Evolutionary conservation across 345 rosid species (phyloP).

Genomic region (Cardiospermum halicacabum): DNA sequence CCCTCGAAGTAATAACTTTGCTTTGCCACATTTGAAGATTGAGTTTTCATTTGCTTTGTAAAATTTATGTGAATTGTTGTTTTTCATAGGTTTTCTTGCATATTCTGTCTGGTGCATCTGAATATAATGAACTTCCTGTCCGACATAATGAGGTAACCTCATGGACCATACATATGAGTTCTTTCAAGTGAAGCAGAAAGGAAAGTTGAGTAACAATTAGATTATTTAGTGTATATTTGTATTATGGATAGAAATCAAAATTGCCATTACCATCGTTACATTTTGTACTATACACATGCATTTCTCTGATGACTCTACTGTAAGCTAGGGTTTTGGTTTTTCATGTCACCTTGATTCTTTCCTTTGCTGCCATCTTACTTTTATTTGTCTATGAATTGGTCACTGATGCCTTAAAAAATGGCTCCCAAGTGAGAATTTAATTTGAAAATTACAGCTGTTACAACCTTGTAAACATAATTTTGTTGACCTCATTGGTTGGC

Average conservation of each 20-base stretch:
- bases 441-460: not conserved
- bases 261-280: not conserved
- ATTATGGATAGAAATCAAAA: not conserved
- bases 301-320: not conserved
- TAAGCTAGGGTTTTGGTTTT: not conserved
- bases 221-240: not conserved
- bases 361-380: not conserved
- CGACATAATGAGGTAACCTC: conserved; percentile 89
- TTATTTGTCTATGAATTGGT: not conserved
- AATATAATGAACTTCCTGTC: conserved; percentile 93
- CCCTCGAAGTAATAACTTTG: conserved; percentile 74
- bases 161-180: not conserved
- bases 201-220: not conserved
- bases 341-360: not conserved
- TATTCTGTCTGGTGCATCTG: conserved; percentile 86
- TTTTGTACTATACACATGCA: not conserved
- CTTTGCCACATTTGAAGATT: conserved; percentile 9
- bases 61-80: conserved; percentile 6
- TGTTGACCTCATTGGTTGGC: no score
- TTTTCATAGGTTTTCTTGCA: conserved; percentile 66
- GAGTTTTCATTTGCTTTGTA: not conserved
- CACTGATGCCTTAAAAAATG: not conserved
- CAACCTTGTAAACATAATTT: no score
- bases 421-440: not conserved
- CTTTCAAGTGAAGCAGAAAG: not conserved